Percentiles rank a stretch among this genome's conserved stretches.
phyloP scores from a whole-genome alignment of 2,329 filamentous ascomycete species.

The Trichoderma pleuroti region DNA sequence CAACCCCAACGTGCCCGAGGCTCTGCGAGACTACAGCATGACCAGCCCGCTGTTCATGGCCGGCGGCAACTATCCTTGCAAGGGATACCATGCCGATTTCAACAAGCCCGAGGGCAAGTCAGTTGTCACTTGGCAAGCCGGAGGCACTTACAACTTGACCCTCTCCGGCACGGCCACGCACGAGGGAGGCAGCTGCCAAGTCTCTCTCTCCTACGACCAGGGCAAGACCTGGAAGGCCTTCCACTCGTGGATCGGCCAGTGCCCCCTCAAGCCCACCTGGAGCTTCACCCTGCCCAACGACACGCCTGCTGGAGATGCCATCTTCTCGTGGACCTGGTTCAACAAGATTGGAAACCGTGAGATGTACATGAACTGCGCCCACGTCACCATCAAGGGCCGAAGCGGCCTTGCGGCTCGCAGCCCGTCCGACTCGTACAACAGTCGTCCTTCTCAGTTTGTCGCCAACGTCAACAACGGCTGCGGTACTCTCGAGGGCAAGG shows the following conservation, averaged over 20 bases:
- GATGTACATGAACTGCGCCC: conserved; percentile 82
- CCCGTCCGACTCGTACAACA: conserved; percentile 40
- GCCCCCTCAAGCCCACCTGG: conserved; percentile 52
- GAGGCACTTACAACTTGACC: conserved; percentile 59
- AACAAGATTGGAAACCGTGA: conserved; percentile 73
- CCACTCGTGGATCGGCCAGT: conserved; percentile 53
- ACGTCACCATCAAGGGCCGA: conserved; percentile 55
- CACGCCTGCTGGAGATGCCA: conserved; percentile 56
- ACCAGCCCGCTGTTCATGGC: conserved; percentile 59
- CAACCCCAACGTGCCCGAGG: conserved; percentile 47
- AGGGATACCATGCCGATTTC: conserved; percentile 52
- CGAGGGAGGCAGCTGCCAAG: conserved; percentile 71
- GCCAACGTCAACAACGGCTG: conserved; percentile 60
- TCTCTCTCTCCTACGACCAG: conserved; percentile 69
- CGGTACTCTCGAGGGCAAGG: conserved; percentile 47
- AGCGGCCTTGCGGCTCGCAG: conserved; percentile 29
- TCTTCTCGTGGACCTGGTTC: conserved; percentile 75
- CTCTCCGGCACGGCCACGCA: conserved; percentile 61
- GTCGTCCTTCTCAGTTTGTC: conserved; percentile 62
- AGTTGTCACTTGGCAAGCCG: conserved; percentile 59
- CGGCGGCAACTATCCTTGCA: conserved; percentile 70
- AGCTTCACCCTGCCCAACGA: conserved; percentile 64
- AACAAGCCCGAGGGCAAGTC: conserved; percentile 47
- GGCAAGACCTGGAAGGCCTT: conserved; percentile 67
- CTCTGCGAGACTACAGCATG: conserved; percentile 64